Evolutionary conservation across 1,139 yeast species (phyloP).

Genomic region (Groenewaldozyma sp.): DNA sequence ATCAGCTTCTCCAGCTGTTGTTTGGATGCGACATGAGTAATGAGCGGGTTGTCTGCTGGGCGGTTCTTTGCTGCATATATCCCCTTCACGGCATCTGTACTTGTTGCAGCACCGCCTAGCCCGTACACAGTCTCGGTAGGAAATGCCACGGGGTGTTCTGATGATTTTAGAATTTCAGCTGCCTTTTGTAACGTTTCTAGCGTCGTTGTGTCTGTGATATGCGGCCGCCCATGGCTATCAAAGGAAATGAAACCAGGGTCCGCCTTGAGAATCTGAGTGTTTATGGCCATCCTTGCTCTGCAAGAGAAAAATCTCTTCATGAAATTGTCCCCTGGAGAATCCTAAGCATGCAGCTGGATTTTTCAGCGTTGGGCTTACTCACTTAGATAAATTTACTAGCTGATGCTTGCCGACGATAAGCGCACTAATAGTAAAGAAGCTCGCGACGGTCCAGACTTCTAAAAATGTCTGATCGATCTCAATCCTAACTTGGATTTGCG

Average conservation of each 20-base stretch:
- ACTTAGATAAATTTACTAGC: no score
- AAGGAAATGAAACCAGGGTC: conserved; percentile 38
- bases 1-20: conserved; percentile 58
- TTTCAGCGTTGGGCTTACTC: no score
- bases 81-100: conserved; percentile 60
- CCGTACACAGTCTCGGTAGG: conserved; percentile 98
- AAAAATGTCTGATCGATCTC: no score
- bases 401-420: no score
- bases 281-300: no score
- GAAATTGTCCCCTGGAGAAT: no score
- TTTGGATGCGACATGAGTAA: conserved; percentile 75
- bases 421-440: no score
- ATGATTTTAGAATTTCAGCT: conserved; percentile 42
- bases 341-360: no score
- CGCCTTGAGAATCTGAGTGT: conserved; percentile 40
- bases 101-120: conserved; percentile 77
- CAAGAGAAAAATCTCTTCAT: no score
- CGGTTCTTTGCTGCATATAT: conserved; percentile 85
- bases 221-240: conserved; percentile 20
- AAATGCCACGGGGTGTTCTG: conserved; percentile 68
- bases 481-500: no score
- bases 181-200: conserved; percentile 45
- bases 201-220: conserved; percentile 32
- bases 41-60: conserved; percentile 91
- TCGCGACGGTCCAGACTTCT: no score